Conservation (phyloP, 2,329 filamentous ascomycete genomes). For the Calonectria fujianensis region DNA sequence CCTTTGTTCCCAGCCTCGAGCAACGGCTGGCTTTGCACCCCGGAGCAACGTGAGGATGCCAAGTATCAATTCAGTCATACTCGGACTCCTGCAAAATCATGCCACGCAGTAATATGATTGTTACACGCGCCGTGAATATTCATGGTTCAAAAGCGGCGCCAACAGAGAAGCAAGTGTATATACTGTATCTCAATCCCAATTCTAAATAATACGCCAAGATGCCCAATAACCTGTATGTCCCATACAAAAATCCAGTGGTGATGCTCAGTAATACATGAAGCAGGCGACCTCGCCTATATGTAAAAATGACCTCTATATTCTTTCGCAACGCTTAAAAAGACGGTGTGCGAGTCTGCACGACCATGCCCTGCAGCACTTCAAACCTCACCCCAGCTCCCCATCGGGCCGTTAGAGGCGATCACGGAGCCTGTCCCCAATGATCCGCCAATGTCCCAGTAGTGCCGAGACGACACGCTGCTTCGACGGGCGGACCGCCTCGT, state of each 20-base stretch:
- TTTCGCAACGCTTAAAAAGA: conserved; percentile 40
- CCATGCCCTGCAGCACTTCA: conserved; percentile 35
- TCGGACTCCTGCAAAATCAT: conserved; percentile 13
- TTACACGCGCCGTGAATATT: conserved; percentile 1
- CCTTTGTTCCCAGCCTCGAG: conserved; percentile 29
- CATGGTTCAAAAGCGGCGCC: conserved; percentile 8
- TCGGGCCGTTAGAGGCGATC: conserved; percentile 78
- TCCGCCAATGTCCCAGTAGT: conserved; percentile 94
- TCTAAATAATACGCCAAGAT: conserved; percentile 42
- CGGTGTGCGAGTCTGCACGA: conserved; percentile 25
- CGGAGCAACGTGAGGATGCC: neutral
- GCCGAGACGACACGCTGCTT: conserved; percentile 83
- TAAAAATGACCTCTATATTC: conserved; percentile 39
- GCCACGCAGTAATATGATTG: neutral
- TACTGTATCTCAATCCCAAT: conserved; percentile 37
- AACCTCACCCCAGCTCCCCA: conserved; percentile 88
- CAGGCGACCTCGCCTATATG: conserved; percentile 19
- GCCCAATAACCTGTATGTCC: conserved; percentile 46
- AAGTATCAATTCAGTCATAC: conserved; percentile 30
- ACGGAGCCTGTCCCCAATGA: conserved; percentile 85
- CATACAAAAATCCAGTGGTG: conserved; percentile 40
- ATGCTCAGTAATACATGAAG: conserved; percentile 46
- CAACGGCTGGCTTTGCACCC: conserved; percentile 30
- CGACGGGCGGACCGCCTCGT: conserved; percentile 82
- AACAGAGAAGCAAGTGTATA: conserved; percentile 19